These are phyloP conservation scores for Lanzia echinophila DNA, from an alignment of 2,329 filamentous ascomycete genomes.

Conservation along the genomic window DNA sequence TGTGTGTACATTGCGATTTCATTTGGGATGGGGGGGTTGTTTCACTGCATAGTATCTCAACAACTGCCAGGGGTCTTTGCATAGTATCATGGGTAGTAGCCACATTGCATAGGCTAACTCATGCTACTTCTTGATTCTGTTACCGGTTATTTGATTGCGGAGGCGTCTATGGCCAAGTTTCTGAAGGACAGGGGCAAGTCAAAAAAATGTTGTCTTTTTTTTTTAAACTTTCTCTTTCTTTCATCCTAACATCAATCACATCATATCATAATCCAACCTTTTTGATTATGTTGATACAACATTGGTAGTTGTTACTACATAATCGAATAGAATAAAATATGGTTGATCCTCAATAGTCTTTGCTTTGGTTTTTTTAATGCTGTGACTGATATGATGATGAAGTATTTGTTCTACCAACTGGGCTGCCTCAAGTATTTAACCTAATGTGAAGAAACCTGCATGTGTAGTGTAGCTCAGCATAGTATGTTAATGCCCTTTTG, in stretches of 20 bases:
- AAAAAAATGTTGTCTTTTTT: not conserved
- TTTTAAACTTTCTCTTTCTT: not conserved
- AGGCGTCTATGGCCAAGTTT: conserved; percentile 5
- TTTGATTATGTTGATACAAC: not conserved
- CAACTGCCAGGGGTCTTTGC: conserved; percentile 5
- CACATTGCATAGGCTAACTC: conserved; percentile 10
- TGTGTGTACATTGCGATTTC: conserved; percentile 7
- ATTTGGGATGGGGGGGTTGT: conserved; percentile 2
- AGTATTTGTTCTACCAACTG: too few species aligned
- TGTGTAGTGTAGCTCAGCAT: too few species aligned
- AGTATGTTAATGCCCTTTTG: too few species aligned
- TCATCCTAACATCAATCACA: not conserved
- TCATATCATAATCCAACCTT: not conserved
- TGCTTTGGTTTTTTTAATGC: too few species aligned
- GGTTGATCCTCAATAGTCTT: too few species aligned
- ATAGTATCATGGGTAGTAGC: conserved; percentile 9
- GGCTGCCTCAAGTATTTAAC: too few species aligned
- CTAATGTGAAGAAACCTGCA: too few species aligned
- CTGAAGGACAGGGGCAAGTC: not conserved
- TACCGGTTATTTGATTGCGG: not conserved
- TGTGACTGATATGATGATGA: too few species aligned
- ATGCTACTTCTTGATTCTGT: not conserved
- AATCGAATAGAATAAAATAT: not conserved
- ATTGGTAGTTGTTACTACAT: not conserved
- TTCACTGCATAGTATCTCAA: conserved; percentile 7